A percentile compares a stretch with the other conserved stretches of the same genome.
phyloP scores from a whole-genome alignment of 2,329 filamentous ascomycete species.

The Amylocarpus encephaloides region DNA sequence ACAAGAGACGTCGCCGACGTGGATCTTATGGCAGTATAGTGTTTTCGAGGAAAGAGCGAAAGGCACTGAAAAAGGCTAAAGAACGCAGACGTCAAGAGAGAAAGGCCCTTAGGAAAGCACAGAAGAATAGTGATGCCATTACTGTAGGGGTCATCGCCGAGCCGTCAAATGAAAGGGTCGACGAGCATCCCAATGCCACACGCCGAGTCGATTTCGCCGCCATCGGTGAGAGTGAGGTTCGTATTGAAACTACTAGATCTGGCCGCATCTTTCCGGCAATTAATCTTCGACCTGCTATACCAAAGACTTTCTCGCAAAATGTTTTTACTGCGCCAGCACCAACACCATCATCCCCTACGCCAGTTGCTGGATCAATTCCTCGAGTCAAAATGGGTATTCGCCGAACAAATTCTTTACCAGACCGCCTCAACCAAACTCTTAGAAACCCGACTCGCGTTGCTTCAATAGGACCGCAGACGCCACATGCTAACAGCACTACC shows the following conservation, averaged over 20 bases:
- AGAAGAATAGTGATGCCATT: conserved; percentile 19
- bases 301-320: conserved; percentile 63
- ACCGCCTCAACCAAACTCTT: conserved; percentile 48
- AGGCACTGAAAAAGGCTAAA: conserved; percentile 24
- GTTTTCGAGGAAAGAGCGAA: conserved; percentile 30
- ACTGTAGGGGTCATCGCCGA: conserved; percentile 14
- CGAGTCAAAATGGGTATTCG: conserved; percentile 59
- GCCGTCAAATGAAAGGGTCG: conserved; percentile 17
- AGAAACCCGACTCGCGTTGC: conserved; percentile 4
- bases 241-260: conserved; percentile 31
- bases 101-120: conserved; percentile 20
- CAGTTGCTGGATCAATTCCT: conserved; percentile 41
- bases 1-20: conserved; percentile 25
- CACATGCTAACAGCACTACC: conserved; percentile 22
- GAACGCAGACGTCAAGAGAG: conserved; percentile 33
- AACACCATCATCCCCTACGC: conserved; percentile 21
- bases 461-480: conserved; percentile 12
- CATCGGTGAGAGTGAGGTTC: conserved; percentile 28
- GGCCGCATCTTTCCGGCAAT: conserved; percentile 54
- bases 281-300: conserved; percentile 51
- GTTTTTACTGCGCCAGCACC: conserved; percentile 53
- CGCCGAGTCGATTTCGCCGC: conserved; percentile 55
- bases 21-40: conserved; percentile 21
- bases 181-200: conserved; percentile 34
- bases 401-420: conserved; percentile 68